A percentile compares a stretch with the other conserved stretches of the same genome.
These are phyloP conservation scores for Rubus idaeus DNA, from an alignment of 306 rosid species.

Conservation along the genomic window DNA sequence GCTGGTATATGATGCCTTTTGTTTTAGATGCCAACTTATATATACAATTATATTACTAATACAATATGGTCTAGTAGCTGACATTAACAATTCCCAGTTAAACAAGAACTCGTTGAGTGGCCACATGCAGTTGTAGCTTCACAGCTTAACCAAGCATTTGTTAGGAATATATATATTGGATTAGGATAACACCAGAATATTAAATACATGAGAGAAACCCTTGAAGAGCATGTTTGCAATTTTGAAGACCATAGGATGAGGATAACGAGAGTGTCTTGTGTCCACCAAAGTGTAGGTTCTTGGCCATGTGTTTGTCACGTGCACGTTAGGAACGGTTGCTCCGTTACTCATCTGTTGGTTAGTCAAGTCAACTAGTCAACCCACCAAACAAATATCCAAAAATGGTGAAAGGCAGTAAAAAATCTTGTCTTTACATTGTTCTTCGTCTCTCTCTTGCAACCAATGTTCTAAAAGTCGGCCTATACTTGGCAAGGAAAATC, in stretches of 20 bases:
- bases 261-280: too few relatives aligned
- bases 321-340: too few relatives aligned
- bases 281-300: too few relatives aligned
- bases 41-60: background rate
- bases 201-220: slow-evolving; percentile 4
- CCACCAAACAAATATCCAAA: too few relatives aligned
- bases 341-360: too few relatives aligned
- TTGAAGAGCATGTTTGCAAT: slow-evolving; percentile 13
- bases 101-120: slow-evolving; percentile 43
- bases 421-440: too few relatives aligned
- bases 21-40: slow-evolving; percentile 53
- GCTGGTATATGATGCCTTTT: slow-evolving; percentile 23
- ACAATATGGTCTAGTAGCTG: slow-evolving; percentile 28
- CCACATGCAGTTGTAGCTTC: slow-evolving; percentile 51
- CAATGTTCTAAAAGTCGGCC: too few relatives aligned
- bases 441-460: too few relatives aligned
- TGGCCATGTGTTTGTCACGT: too few relatives aligned
- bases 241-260: background rate
- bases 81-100: slow-evolving; percentile 32
- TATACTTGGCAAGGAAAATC: too few relatives aligned
- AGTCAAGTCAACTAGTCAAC: too few relatives aligned
- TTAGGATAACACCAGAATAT: slow-evolving; percentile 4
- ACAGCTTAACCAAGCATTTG: slow-evolving; percentile 27
- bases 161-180: slow-evolving; percentile 31
- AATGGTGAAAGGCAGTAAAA: too few relatives aligned